Evolutionary conservation across 305 asterid species (phyloP), one percentile per base, ranked within the genome.

Genomic region (Fraxinus xanthoxyloides): DNA sequence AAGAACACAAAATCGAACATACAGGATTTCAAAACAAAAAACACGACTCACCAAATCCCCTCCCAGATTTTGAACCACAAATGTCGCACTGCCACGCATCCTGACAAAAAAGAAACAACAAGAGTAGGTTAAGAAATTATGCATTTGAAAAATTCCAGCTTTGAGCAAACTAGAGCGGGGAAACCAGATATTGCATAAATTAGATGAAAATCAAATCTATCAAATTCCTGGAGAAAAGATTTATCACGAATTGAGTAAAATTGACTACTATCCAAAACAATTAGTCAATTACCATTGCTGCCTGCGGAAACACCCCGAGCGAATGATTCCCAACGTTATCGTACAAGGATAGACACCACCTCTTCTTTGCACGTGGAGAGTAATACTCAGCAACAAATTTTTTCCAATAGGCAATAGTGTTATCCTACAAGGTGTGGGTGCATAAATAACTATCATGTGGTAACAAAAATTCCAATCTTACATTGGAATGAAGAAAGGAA

Each of bases 71-170:
- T 67, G 97, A 93, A 78, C 94, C 92, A 87, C 99, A 95, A 80
- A 94, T 91, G 81, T 94, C 97, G 84, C 99, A 95, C 83, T 91
- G 97, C 97, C 97, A 95, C 67, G 98, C 94, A 79, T 94, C 98
- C 99, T 95, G 90, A 85, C 70, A 75, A 87, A 61, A 81, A 80
- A 63, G 46, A 82, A 81, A 84, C 43, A 79, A 82, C 56, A 72
- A 75, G 78, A 79, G 36, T 34, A 77, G 56, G 78, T 81, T 34
- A 69, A 21, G 6, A 80, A 82, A 8, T 78, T 51, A 77, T 72
- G 72, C 72, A 51, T 76, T 51, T 56, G 79, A 34, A 40, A 31
- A 35, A 72, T 69, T 32, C 79, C 48, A 43, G 67, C 40, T 63
- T 19, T 26, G 56, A 70, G 7, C 7, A 77, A 80, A 82, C 15